Base-by-base conservation (phyloP, 495 filamentous ascomycete species). In the Aspergillus conjunctus region DNA sequence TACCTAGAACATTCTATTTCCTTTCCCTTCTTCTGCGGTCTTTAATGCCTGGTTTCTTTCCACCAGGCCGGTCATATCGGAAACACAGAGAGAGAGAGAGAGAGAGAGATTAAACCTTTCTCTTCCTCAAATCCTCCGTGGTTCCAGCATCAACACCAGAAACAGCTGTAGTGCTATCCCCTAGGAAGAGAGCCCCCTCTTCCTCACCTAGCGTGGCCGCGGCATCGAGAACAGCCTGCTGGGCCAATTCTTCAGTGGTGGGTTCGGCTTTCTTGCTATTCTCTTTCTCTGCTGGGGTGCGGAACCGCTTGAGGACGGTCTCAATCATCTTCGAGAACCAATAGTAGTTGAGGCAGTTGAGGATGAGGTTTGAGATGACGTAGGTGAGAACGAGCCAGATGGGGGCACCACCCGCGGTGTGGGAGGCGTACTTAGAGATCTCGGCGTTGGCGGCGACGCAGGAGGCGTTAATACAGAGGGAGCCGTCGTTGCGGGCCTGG, bases 251-350 rank as follows among this genome's bases (percentile, higher is more conserved):
- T 58, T 76, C 72, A 32, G 46, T 51, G 30, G 50, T 31, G 3
- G 34, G 54, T 41, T 69, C 46, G 22, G 51, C 9, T 26, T 67
- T 66, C 59, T 63, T 60, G 41, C 44, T 48, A 21, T 17, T 54
- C 37, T 9, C 31, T 31, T 21, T 9, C 58, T n/a, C 61, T 33
- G 61, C 59, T 0, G 74, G 73, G 8, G 58, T 56, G n/a, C 88
- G 83, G 73, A 98, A 98, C 21, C 94, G 82, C 80, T 94, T 95
- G 61, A 88, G 77, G 15, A 98, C 87, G 22, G 94, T 91, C 63
- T 90, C 84, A 60, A 98, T 90, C 94, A 98, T 98, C 82, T 93
- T 94, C 59, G 87, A 86, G 73, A 96, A 98, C 94, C 94, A 98
- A 77, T 87, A 93, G 72, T 92, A 92, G 74, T 98, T 98, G 49